Evolutionary conservation across 257 asterid species (phyloP).

Genomic region (Knoxia roxburghii): DNA sequence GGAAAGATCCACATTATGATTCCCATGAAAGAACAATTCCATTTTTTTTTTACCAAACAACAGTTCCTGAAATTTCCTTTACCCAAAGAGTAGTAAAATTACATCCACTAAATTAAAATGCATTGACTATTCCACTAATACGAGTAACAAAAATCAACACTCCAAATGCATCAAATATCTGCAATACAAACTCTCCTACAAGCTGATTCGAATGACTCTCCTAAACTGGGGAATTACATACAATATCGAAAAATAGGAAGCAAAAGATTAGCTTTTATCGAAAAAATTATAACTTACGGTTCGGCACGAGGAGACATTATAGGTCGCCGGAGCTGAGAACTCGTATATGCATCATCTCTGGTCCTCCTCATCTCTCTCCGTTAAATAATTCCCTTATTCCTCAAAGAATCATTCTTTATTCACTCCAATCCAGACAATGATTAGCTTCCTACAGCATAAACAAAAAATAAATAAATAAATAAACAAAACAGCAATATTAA

Average conservation of each 20-base stretch:
- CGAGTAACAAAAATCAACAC: not conserved
- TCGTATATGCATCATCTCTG: constrained; percentile 48
- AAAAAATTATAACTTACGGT: constrained; percentile 35
- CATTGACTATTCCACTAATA: not conserved
- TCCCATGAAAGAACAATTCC: not conserved
- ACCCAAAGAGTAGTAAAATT: not conserved
- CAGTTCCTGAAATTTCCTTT: not conserved
- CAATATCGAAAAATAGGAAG: not conserved
- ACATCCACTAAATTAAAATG: not conserved
- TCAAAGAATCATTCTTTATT: constrained; percentile 30
- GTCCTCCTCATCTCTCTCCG: constrained; percentile 63
- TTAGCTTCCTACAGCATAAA: constrained; percentile 27
- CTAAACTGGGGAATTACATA: not conserved
- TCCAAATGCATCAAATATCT: not conserved
- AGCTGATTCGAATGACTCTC: no score
- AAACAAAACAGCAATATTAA: constrained; percentile 7
- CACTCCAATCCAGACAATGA: constrained; percentile 35
- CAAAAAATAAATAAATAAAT: not conserved
- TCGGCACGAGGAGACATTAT: constrained; percentile 46
- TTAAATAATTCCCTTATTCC: constrained; percentile 16
- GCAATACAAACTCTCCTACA: no score
- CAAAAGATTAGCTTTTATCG: not conserved
- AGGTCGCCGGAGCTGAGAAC: constrained; percentile 53
- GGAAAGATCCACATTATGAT: constrained; percentile 3
- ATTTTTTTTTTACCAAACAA: not conserved